Evolutionary conservation across 2,329 filamentous ascomycete species (phyloP).

Genomic region (Albifimbria verrucaria): DNA sequence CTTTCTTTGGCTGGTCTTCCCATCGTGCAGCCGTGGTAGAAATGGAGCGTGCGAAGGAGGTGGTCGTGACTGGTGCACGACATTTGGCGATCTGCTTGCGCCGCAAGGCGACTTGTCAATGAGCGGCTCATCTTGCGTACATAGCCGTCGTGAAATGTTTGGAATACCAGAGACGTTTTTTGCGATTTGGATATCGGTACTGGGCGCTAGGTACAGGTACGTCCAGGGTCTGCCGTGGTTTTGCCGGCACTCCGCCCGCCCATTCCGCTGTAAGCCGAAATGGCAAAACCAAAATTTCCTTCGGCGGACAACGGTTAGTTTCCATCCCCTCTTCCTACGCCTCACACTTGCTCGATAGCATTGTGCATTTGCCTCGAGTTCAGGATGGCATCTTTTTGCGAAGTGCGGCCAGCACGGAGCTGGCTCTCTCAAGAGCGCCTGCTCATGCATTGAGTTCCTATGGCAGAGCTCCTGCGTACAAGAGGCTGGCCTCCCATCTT

Average conservation of each 20-base stretch:
- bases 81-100: slow-evolving; percentile 32
- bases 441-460: slow-evolving; percentile 30
- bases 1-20: slow-evolving; percentile 20
- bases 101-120: slow-evolving; percentile 39
- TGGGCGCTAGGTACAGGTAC: slow-evolving; percentile 3
- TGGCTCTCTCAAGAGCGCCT: slow-evolving; percentile 38
- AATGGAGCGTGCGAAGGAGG: slow-evolving; percentile 29
- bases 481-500: slow-evolving; percentile 41
- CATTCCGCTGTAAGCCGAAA: slow-evolving; percentile 30
- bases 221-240: slow-evolving; percentile 24
- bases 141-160: slow-evolving; percentile 17
- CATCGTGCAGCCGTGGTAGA: slow-evolving; percentile 33
- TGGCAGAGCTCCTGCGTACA: slow-evolving; percentile 45
- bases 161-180: slow-evolving; percentile 20
- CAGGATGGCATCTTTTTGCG: slow-evolving; percentile 46
- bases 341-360: slow-evolving; percentile 20
- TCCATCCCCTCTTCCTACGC: slow-evolving; percentile 17
- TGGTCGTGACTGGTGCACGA: slow-evolving; percentile 16
- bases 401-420: slow-evolving; percentile 39
- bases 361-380: slow-evolving; percentile 17
- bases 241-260: slow-evolving; percentile 31
- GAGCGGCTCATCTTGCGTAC: slow-evolving; percentile 40
- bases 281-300: slow-evolving; percentile 37
- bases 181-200: slow-evolving; percentile 8
- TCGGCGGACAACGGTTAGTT: slow-evolving; percentile 23